Conservation (phyloP, 2,329 filamentous ascomycete genomes). For the Fusarium circinatum region DNA sequence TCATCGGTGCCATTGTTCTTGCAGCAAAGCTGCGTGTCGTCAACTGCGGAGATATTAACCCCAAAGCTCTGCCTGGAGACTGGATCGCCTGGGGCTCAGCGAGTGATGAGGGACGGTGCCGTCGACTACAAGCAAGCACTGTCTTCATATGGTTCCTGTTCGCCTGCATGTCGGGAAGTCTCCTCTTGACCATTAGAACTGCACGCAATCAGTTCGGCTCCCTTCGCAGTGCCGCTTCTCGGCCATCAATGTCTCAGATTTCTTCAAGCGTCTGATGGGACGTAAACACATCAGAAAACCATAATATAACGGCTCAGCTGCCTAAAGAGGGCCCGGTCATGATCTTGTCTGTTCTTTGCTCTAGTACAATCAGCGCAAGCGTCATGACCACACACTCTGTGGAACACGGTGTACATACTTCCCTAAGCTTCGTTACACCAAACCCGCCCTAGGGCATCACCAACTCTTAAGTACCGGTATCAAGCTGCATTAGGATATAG, state of each 20-base stretch:
- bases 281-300: neutral
- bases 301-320: neutral
- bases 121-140: constrained; percentile 77
- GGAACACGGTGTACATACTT: neutral
- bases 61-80: constrained; percentile 51
- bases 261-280: constrained; percentile 53
- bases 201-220: constrained; percentile 60
- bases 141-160: constrained; percentile 86
- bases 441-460: neutral
- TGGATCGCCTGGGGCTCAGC: constrained; percentile 71
- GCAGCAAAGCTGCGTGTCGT: constrained; percentile 74
- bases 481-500: constrained; percentile 8
- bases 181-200: constrained; percentile 65
- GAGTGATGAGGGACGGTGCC: constrained; percentile 72
- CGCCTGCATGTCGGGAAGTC: constrained; percentile 65
- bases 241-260: constrained; percentile 68
- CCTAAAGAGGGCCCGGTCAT: neutral
- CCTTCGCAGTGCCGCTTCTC: constrained; percentile 50
- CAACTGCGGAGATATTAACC: constrained; percentile 69
- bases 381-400: neutral
- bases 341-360: neutral
- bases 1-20: constrained; percentile 76
- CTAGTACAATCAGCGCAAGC: neutral
- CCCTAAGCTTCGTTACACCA: neutral
- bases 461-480: constrained; percentile 12